Percentiles rank a stretch among this genome's conserved stretches.
phyloP scores from a whole-genome alignment of 2,329 filamentous ascomycete species.

The Fonsecaea monophora region DNA sequence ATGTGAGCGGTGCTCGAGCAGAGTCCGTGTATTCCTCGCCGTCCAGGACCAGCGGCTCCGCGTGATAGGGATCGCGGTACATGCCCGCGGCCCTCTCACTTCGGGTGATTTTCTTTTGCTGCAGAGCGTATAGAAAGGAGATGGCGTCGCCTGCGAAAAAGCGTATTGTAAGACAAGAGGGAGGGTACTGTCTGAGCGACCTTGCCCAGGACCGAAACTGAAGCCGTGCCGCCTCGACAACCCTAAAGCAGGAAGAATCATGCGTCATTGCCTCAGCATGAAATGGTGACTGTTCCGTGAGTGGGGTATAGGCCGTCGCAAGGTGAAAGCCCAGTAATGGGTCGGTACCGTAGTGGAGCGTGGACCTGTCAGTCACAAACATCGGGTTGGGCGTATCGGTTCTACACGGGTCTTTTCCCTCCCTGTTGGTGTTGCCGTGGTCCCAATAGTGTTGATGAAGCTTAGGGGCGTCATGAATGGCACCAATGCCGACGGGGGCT shows the following conservation, averaged over 20 bases:
- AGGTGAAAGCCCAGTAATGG: conserved; percentile 65
- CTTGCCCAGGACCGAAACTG: conserved; percentile 41
- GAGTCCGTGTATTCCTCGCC: conserved; percentile 49
- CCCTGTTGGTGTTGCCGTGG: conserved; percentile 5
- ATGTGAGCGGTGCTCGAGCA: conserved; percentile 51
- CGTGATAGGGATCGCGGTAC: conserved; percentile 53
- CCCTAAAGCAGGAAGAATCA: conserved; percentile 11
- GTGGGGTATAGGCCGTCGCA: conserved; percentile 54
- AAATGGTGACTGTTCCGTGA: conserved; percentile 52
- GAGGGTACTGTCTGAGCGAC: conserved; percentile 31
- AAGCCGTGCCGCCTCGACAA: conserved; percentile 10
- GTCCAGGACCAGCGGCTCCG: conserved; percentile 53
- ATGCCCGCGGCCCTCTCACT: conserved; percentile 47
- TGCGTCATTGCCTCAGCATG: conserved; percentile 28
- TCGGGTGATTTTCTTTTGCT: conserved; percentile 47
- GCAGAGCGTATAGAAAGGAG: conserved; percentile 60
- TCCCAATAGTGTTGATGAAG: conserved; percentile 11
- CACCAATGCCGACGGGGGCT: conserved; percentile 4
- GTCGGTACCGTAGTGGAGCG: conserved; percentile 58
- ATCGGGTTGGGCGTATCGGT: conserved; percentile 48
- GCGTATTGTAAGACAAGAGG: conserved; percentile 50
- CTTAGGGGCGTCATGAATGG: conserved; percentile 8
- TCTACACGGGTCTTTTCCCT: background rate
- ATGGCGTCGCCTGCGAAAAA: conserved; percentile 59
- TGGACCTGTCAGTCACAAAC: conserved; percentile 48